Conservation (phyloP, 495 filamentous ascomycete species). For the Aspergillus haitiensis region DNA sequence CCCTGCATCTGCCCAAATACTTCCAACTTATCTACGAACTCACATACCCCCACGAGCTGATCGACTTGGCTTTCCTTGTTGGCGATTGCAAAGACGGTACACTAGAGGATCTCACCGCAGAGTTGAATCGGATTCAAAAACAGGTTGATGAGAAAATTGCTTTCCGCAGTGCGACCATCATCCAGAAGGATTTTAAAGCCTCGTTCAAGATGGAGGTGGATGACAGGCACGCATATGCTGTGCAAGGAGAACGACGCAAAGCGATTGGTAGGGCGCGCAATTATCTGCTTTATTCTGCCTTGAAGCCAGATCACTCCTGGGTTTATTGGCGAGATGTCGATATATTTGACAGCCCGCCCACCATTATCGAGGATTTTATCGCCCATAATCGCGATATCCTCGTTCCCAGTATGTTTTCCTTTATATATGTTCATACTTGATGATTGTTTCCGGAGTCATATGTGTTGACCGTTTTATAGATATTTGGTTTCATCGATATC, state of each 20-base stretch:
- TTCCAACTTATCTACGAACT: constrained; percentile 90
- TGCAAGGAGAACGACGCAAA: constrained; percentile 88
- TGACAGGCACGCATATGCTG: constrained; percentile 80
- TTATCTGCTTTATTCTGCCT: constrained; percentile 78
- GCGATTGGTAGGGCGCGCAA: constrained; percentile 88
- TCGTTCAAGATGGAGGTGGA: constrained; percentile 69
- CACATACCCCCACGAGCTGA: constrained; percentile 91
- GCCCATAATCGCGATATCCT: constrained; percentile 90
- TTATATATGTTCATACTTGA: background rate
- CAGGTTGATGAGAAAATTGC: constrained; percentile 67
- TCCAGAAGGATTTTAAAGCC: constrained; percentile 86
- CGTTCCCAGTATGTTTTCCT: constrained; percentile 76
- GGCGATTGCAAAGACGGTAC: constrained; percentile 91
- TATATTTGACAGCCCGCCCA: constrained; percentile 83
- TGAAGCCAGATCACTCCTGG: constrained; percentile 95
- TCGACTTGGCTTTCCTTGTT: constrained; percentile 93
- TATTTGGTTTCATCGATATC: constrained; percentile 96
- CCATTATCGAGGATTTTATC: constrained; percentile 92
- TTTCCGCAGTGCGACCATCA: constrained; percentile 78
- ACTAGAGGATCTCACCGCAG: constrained; percentile 70
- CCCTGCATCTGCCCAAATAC: constrained; percentile 76
- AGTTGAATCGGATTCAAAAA: constrained; percentile 86
- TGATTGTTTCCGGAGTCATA: background rate
- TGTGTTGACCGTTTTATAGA: constrained; percentile 55
- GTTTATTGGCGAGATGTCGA: constrained; percentile 99